Percentiles rank a stretch among this genome's conserved stretches.
These are phyloP conservation scores for Alternaria infectoria DNA, from an alignment of 2,329 filamentous ascomycete genomes.

Conservation along the genomic window DNA sequence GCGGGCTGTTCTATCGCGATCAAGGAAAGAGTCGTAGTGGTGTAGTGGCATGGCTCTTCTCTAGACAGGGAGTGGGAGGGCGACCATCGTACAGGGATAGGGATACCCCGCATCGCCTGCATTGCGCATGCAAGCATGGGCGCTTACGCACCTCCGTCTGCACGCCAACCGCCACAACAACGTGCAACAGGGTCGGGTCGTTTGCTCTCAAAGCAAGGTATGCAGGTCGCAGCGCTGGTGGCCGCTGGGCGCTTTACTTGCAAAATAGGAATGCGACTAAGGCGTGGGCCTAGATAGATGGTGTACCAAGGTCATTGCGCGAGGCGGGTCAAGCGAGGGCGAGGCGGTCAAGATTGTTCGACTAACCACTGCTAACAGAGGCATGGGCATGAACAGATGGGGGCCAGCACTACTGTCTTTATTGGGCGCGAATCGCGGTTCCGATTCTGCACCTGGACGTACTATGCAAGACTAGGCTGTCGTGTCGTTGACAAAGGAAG, in stretches of 20 bases:
- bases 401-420: neutral
- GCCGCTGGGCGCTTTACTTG: neutral
- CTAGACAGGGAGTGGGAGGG: neutral
- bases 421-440: neutral
- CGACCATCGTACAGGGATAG: neutral
- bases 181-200: slow-evolving; percentile 7
- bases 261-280: neutral
- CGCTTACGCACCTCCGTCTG: slow-evolving; percentile 9
- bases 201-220: neutral
- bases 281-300: neutral
- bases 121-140: slow-evolving; percentile 9
- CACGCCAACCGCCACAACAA: slow-evolving; percentile 7
- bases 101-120: neutral
- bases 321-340: too few species aligned
- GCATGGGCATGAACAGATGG: neutral
- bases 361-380: too few species aligned
- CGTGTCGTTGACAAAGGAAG: neutral
- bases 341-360: slow-evolving; percentile 8
- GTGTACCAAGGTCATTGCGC: neutral
- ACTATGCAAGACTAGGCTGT: neutral
- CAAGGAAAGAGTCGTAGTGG: neutral
- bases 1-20: neutral
- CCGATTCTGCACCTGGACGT: neutral
- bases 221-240: neutral
- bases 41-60: neutral